Percentiles rank a stretch among this genome's conserved stretches.
phyloP scores from a whole-genome alignment of 257 asterid species.

The Gentiana dahurica region DNA sequence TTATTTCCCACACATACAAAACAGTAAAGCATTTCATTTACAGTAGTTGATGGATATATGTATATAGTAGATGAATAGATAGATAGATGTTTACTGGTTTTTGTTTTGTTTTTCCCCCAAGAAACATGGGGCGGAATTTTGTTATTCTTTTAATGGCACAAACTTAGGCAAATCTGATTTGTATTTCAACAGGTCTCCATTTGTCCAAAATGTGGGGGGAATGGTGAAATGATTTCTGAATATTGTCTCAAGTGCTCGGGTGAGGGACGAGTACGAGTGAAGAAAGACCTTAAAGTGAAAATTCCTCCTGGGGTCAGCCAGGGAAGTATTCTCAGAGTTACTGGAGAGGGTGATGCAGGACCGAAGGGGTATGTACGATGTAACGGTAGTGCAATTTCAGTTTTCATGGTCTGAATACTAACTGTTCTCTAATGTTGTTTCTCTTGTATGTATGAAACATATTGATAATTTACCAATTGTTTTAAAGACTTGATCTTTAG shows the following conservation, averaged over 20 bases:
- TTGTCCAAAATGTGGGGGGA: constrained; percentile 97
- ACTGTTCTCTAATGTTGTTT: no score
- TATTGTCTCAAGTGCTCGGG: constrained; percentile 96
- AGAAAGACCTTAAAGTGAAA: constrained; percentile 87
- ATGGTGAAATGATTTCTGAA: constrained; percentile 94
- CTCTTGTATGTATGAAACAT: not conserved
- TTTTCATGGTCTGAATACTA: not conserved
- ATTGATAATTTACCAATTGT: not conserved
- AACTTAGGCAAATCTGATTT: not conserved
- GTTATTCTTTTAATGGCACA: no score
- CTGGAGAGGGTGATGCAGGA: constrained; percentile 99
- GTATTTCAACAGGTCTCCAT: constrained; percentile 55
- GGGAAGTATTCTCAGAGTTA: constrained; percentile 97
- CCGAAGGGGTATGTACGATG: constrained; percentile 66
- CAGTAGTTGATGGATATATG: no score
- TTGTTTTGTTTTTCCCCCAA: no score
- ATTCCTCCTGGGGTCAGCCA: constrained; percentile 98
- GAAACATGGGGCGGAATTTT: no score
- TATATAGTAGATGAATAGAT: no score
- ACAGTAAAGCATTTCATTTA: no score
- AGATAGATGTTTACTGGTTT: no score
- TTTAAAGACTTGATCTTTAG: no score
- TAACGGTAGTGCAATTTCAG: constrained; percentile 3
- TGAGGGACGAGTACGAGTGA: constrained; percentile 74
- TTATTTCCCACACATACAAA: no score